Evolutionary conservation across 495 filamentous ascomycete species (phyloP), one percentile per base, ranked within the genome.

Genomic region (Penicillium argentinense): DNA sequence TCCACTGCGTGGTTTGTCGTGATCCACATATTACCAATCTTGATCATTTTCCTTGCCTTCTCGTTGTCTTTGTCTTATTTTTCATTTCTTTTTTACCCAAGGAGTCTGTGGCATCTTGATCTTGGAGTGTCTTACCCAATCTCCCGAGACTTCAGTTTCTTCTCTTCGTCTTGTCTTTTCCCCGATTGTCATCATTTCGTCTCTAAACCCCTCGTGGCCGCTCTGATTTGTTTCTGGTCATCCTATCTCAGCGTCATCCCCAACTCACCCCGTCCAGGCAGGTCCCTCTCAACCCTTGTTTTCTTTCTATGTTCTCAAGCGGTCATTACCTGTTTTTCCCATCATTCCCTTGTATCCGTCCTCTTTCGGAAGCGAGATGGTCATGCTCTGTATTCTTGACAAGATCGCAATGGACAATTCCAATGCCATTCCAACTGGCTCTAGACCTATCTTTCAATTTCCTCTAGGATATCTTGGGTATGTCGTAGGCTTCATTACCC

Each of bases 81-180:
- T 36, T 53, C 39, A 42, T 48, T 48, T 14, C 51, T 24, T 38
- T 45, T 51, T 59, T 57, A 53, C 57, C 47, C 46, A 62, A 57
- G 59, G 59, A 63, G 59, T 63, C 52, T 34, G 49, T 46, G 56
- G 56, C 59, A 63, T 63, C 46, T 58, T 50, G 42, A 41, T 49
- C 46, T 59, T 42, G 45, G 41, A 45, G 49, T 43, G 18, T 49
- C 47, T 45, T n/a, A n/a, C n/a, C 11, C 36, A 27, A 24, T 16
- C 26, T 45, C 38, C 47, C 34, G 48, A 62, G 51, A 40, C 47
- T 49, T 17, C 50, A 43, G 27, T 50, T 25, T 34, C 42, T 23
- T 43, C 34, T 41, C 51, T 28, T 18, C 36, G n/a, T 30, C 29
- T 24, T 42, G 32, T 23, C 42, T 28, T 39, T 26, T 45, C 19